Percentiles rank a stretch among this genome's conserved stretches.
Evolutionary conservation across 257 asterid genomes (phyloP).

Genomic region (Solanum acaule): DNA sequence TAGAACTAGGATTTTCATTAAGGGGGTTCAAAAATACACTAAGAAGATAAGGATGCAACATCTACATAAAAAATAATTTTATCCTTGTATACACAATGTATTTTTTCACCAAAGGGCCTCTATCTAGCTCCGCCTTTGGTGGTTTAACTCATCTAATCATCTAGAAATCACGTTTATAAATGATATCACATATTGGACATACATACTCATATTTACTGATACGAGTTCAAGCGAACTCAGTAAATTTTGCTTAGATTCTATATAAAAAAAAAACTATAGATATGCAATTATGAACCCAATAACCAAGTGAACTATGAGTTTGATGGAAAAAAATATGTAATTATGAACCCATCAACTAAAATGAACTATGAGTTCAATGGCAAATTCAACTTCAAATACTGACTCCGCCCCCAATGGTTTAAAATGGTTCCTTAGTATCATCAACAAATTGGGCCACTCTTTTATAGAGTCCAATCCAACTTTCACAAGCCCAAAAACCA

Average conservation of each 20-base stretch:
- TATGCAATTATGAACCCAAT: not conserved
- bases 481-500: not conserved
- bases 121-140: not conserved
- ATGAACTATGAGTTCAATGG: not conserved
- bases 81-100: no score
- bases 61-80: not conserved
- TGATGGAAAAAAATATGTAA: not conserved
- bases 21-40: no score
- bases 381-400: not conserved
- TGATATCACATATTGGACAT: not conserved
- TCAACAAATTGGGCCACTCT: not conserved
- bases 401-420: not conserved
- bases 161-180: not conserved
- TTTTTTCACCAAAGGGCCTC: no score
- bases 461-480: not conserved
- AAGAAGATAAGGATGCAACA: no score
- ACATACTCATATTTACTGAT: not conserved
- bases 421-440: not conserved
- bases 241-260: not conserved
- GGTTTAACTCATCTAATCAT: not conserved
- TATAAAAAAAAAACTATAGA: not conserved
- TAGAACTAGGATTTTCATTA: no score
- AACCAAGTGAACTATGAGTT: not conserved
- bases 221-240: not conserved
- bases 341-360: not conserved